Evolutionary conservation across 345 rosid genomes (phyloP), one percentile per base, ranked within the genome.

Genomic region (Eucalyptus tenuipes): DNA sequence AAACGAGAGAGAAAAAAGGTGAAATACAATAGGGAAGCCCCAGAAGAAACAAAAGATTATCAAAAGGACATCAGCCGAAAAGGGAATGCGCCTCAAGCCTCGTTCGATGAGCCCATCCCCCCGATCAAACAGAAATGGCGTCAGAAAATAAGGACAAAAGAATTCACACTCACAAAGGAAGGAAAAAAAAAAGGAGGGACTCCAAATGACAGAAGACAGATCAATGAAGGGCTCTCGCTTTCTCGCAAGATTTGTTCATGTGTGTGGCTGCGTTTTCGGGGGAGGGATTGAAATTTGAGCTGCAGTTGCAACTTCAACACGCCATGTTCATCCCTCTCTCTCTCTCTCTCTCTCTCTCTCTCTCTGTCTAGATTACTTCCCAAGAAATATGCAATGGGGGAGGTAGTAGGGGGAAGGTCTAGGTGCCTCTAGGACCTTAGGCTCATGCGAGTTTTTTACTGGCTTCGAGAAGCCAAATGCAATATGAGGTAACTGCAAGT

Each of bases 231-330:
- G 13, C 45, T 71, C 22, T 37, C 25, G 44, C 81, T 71, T 33
- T 37, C 81, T 71, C 45, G 81, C 81, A 33, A 18, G 84, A 75
- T 40, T 20, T 75, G 29, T 37, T 75, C 15, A 40, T 5, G 47
- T 20, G 82, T 20, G 47, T 75, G 82, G 84, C 47, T 75, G 84
- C 47, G 27, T 75, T 75, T 40, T 40, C 42, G 47, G 84, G 84
- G 12, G 29, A 75, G 47, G 84, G 47, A 10, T 75, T 42, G 44
- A 75, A 75, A 75, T 75, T 40, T 75, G 29, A 75, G 84, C 47
- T 75, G 84, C 42, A 20, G 47, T 75, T 85, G 87, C 90, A 85
- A 88, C 88, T 93, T 59, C 45, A 48, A 90, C 94, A 91, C 92
- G 93, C 91, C 88, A 91, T 59, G 86, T 22, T 86, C 85, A 48